A percentile compares a stretch with the other conserved stretches of the same genome.
Evolutionary conservation across 2,329 filamentous ascomycete genomes (phyloP).

Genomic region (Sporothrix schenckii): DNA sequence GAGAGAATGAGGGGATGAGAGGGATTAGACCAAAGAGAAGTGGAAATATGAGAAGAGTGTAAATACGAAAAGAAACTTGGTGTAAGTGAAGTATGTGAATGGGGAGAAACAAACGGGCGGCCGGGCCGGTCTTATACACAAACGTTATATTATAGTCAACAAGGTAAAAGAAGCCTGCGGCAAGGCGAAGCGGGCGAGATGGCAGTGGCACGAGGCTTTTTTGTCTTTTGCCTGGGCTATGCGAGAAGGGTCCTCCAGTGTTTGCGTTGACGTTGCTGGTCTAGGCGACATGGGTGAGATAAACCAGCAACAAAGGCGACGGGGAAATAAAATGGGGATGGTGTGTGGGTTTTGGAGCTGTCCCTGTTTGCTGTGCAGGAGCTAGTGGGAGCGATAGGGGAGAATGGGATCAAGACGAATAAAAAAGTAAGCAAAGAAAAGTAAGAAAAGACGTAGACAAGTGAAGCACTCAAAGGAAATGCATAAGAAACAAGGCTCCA

Average conservation of each 20-base stretch:
- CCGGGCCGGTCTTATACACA: slow-evolving; percentile 13
- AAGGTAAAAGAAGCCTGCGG: not conserved
- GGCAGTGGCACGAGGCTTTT: not conserved
- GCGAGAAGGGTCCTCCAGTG: slow-evolving; percentile 10
- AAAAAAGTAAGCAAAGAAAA: not conserved
- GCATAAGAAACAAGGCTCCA: not conserved
- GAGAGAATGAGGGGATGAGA: not conserved
- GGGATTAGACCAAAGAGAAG: not conserved
- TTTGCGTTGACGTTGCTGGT: not conserved
- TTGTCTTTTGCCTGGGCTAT: not conserved
- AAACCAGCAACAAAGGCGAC: not conserved
- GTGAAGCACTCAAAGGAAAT: not conserved
- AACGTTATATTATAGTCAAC: slow-evolving; percentile 8
- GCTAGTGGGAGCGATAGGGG: not conserved
- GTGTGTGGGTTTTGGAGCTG: not conserved
- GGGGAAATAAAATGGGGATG: not conserved
- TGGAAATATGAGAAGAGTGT: not conserved
- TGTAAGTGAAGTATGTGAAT: not conserved
- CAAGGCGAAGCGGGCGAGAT: not conserved
- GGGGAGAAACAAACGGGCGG: not conserved
- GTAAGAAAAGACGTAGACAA: not conserved
- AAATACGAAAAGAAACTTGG: not conserved
- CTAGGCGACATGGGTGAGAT: slow-evolving; percentile 16
- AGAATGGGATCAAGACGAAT: not conserved
- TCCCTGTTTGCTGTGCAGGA: slow-evolving; percentile 22